Evolutionary conservation across 176 grass and related monocot species (phyloP).

Genomic region (Pontederia crassipes): DNA sequence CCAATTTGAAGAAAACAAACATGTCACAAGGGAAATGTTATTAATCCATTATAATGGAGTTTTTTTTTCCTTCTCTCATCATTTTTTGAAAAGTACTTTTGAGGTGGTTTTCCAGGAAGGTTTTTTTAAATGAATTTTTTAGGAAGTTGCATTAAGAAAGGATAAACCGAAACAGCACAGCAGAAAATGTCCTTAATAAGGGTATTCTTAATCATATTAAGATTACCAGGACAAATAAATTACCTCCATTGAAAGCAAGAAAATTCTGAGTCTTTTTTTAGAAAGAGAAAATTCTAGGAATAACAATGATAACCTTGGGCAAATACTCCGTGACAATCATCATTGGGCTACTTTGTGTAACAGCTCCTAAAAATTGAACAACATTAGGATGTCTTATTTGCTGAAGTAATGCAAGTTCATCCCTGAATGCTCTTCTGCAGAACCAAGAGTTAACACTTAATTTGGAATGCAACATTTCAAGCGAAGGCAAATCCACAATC

Average conservation of each 20-base stretch:
- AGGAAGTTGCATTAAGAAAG: no score
- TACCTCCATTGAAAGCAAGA: not conserved
- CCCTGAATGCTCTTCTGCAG: constrained; percentile 76
- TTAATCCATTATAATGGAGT: no score
- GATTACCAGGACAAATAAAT: not conserved
- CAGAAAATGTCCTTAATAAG: no score
- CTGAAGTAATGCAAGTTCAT: constrained; percentile 91
- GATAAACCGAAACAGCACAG: no score
- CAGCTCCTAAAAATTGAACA: constrained; percentile 91
- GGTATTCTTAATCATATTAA: not conserved
- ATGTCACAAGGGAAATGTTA: no score
- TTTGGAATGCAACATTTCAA: not conserved
- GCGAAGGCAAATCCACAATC: constrained; percentile 7
- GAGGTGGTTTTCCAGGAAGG: no score
- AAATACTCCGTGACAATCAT: constrained; percentile 99
- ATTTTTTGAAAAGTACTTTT: no score
- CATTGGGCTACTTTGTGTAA: constrained; percentile 97
- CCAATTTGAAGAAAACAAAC: no score
- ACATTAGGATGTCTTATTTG: constrained; percentile 96
- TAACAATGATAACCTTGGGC: constrained; percentile 61
- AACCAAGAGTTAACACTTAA: not conserved
- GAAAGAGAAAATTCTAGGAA: not conserved
- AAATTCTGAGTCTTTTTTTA: constrained; percentile 8
- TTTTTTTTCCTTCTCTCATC: no score
- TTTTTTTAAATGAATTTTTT: no score